Evolutionary conservation across 495 filamentous ascomycete genomes (phyloP).

Genomic region (Annulohypoxylon nitens): DNA sequence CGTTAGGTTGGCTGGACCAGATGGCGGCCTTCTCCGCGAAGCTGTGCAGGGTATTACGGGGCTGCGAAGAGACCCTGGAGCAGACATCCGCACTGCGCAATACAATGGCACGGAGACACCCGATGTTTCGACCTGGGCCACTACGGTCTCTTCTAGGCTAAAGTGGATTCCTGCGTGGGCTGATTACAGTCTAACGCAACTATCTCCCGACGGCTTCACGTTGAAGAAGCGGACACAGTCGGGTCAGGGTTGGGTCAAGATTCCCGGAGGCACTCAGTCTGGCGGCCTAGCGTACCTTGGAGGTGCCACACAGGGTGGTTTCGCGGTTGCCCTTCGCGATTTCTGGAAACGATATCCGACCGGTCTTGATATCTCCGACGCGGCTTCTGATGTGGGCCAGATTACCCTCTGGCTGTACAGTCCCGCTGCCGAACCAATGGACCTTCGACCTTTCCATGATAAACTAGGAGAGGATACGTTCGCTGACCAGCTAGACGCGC

Average conservation of each 20-base stretch:
- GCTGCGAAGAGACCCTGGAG: constrained; percentile 56
- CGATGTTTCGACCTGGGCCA: constrained; percentile 54
- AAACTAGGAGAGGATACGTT: constrained; percentile 62
- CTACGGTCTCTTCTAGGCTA: constrained; percentile 52
- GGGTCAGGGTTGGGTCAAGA: constrained; percentile 64
- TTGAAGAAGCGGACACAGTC: constrained; percentile 64
- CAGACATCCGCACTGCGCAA: constrained; percentile 53
- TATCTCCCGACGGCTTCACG: constrained; percentile 65
- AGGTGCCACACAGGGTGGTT: constrained; percentile 58
- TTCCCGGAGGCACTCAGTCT: constrained; percentile 60
- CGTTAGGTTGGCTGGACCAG: constrained; percentile 54
- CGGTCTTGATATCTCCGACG: constrained; percentile 58
- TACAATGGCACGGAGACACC: constrained; percentile 52
- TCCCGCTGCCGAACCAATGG: constrained; percentile 61
- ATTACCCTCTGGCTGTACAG: constrained; percentile 66
- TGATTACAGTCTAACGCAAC: constrained; percentile 61
- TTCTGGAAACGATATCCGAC: constrained; percentile 68
- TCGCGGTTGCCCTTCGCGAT: constrained; percentile 62
- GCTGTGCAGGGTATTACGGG: constrained; percentile 60
- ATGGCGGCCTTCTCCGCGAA: constrained; percentile 57
- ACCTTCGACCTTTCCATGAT: constrained; percentile 64
- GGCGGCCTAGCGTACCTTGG: constrained; percentile 64
- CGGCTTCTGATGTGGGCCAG: constrained; percentile 53
- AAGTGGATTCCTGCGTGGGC: constrained; percentile 64
- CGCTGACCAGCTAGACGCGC: constrained; percentile 61